Evolutionary conservation across 202 grass and related monocot genomes (phyloP), one percentile per base, ranked within the genome.

Genomic region (Digitaria exilis): DNA sequence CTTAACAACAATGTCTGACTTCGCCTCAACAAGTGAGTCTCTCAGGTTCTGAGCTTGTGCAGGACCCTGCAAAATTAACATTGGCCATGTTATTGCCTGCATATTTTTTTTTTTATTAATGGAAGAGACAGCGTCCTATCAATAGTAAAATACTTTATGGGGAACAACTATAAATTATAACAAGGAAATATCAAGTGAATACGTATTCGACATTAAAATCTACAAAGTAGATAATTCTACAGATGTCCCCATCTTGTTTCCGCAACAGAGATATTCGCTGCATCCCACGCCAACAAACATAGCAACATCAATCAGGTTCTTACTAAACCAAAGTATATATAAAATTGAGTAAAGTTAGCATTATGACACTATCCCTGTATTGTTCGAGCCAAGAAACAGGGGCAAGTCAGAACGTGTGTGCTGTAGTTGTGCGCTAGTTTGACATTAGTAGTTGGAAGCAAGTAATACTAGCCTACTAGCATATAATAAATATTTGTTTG

Each of bases 11-110:
- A 93, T 84, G 31, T 93, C 91, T 71, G 91, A 90, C 29, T 91
- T 88, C 24, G 82, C 91, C 19, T 80, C 94, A 46, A 68, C 68
- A 72, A 97, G 88, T 19, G 94, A 97, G 56, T 97, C 94, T 57
- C 94, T 97, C 75, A 97, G 65, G 73, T 97, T 97, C 66, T 97
- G 94, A 83, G 94, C 91, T 91, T 93, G 94, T 14, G 94, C 94
- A 60, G 91, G 94, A 75, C 94, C 91, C 91, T 97, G 67, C 50
- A 69, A 79, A 83, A 84, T 72, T 39, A 65, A 41, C 24, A 62
- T 25, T 34, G 14, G 19, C 42, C 57, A 57, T 62, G 13, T 77
- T 50, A 87, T n/a, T 37, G 22, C n/a, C 3, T 81, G 72, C 68
- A 63, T 21, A n/a, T n/a, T n/a, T n/a, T n/a, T 28, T 15, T 14